Conservation (phyloP, 192 early-diverging fungal genomes). For the Podila epicladia region DNA sequence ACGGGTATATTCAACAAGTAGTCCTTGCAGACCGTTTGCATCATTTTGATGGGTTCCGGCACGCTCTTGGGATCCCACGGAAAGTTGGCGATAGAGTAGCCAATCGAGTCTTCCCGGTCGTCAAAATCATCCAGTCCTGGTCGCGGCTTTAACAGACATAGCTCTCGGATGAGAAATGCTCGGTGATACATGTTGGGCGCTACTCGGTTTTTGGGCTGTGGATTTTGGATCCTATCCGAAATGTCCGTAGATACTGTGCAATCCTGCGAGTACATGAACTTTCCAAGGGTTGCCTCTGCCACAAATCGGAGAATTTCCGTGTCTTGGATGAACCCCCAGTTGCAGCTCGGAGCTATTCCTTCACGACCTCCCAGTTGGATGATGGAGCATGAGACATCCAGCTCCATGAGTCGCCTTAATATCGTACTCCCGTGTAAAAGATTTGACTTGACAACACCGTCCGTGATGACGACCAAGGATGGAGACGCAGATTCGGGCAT, state of each 20-base stretch:
- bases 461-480: constrained; percentile 71
- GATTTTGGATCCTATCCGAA: neutral
- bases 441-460: constrained; percentile 82
- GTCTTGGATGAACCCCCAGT: constrained; percentile 82
- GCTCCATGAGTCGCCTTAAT: constrained; percentile 67
- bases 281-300: constrained; percentile 71
- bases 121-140: constrained; percentile 33
- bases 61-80: constrained; percentile 73
- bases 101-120: constrained; percentile 35
- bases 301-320: constrained; percentile 78
- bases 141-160: constrained; percentile 44
- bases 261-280: constrained; percentile 75
- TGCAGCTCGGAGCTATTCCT: constrained; percentile 71
- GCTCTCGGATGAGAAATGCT: constrained; percentile 57
- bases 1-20: constrained; percentile 71
- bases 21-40: constrained; percentile 68
- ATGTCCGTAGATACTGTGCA: constrained; percentile 51
- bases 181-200: constrained; percentile 64
- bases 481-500: constrained; percentile 55
- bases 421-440: constrained; percentile 65
- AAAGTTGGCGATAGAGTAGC: constrained; percentile 58
- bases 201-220: neutral
- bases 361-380: constrained; percentile 76
- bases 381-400: constrained; percentile 72
- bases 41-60: constrained; percentile 70